Conservation (phyloP, 768 basidiomycete genomes). For the Rhodotorula toruloides region DNA sequence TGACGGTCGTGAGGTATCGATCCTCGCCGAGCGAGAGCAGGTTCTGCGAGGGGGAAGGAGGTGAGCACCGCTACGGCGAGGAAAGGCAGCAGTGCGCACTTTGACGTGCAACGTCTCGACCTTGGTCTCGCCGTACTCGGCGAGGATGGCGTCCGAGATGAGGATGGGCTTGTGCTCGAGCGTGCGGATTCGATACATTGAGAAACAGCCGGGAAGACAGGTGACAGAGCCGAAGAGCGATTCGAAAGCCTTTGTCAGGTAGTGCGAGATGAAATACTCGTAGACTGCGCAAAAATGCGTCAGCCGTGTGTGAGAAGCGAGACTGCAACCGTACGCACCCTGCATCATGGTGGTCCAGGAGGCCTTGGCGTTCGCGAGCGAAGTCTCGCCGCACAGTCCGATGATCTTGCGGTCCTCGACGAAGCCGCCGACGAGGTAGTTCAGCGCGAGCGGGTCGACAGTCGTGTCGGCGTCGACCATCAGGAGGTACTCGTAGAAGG, state of each 20-base stretch:
- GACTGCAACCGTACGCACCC: conserved; percentile 66
- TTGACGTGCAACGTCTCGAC: conserved; percentile 79
- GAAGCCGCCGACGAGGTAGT: conserved; percentile 80
- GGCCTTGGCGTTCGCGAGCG: conserved; percentile 85
- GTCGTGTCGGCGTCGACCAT: conserved; percentile 93
- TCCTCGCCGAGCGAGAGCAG: conserved; percentile 95
- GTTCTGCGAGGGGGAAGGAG: conserved; percentile 66
- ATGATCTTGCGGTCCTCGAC: conserved; percentile 48
- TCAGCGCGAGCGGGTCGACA: conserved; percentile 78
- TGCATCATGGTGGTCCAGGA: conserved; percentile 83
- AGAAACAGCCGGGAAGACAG: conserved; percentile 98
- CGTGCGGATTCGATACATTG: conserved; percentile 88
- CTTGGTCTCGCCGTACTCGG: conserved; percentile 89
- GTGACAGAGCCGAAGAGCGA: conserved; percentile 94
- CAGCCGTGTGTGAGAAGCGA: conserved; percentile 70
- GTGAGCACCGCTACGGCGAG: not conserved
- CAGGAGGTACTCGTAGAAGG: conserved; percentile 84
- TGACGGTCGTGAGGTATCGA: conserved; percentile 91
- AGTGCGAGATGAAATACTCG: conserved; percentile 98
- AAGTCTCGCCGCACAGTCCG: conserved; percentile 92
- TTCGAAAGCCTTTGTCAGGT: conserved; percentile 97
- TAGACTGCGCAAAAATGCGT: conserved; percentile 66
- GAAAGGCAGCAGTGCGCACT: not conserved
- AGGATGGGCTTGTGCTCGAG: conserved; percentile 91
- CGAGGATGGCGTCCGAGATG: conserved; percentile 69